Base-by-base conservation (phyloP, 352 stramenopile species). In the Pythium plurisporium region DNA sequence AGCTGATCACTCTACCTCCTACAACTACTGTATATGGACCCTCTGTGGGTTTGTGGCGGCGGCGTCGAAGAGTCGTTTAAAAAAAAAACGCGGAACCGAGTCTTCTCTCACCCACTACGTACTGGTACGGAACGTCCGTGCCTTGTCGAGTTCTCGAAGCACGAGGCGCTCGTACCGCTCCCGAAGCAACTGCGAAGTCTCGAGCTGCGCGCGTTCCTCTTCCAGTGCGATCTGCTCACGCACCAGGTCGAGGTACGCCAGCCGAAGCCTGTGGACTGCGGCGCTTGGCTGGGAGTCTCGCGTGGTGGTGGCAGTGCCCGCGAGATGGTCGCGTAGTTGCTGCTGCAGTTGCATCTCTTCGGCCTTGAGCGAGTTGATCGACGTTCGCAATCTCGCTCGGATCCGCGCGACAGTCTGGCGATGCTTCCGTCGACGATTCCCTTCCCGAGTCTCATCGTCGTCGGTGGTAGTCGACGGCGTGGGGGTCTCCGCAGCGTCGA, bases 131-230 rank as follows among this genome's bases (percentile, higher is more conserved):
- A 54, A 54, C 27, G 19, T 20, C 2, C 41, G 29, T 4, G 37
- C 11, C 3, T 38, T 37, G 11, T 23, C 15, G 1, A 58, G 50
- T 14, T 49, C 50, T 5, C 50, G 50, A 2, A 49, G n/a, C 26
- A 58, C n/a, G 6, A 58, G 4, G 3, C 50, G 50, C 26, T 58
- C 50, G 29, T 58, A 58, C 38, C 37, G 37, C 5, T 46, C 50
- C 1, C 20, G n/a, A 9, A 43, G 26, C 0, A 19, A 17, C 17
- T 10, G 30, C 19, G 50, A 9, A 1, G n/a, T 29, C 12, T 58
- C 50, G n/a, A 58, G 15, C 17, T 14, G 23, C 9, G 15, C 14
- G 14, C 29, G 44, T n/a, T 51, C 27, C 0, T 41, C 15, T 40
- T 51, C 5, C 11, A 51, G 44, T 15, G 20, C 4, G 4, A 51